A percentile compares a stretch with the other conserved stretches of the same genome.
Conservation (phyloP, 2,329 filamentous ascomycete species). For the Colletotrichum tropicale region DNA sequence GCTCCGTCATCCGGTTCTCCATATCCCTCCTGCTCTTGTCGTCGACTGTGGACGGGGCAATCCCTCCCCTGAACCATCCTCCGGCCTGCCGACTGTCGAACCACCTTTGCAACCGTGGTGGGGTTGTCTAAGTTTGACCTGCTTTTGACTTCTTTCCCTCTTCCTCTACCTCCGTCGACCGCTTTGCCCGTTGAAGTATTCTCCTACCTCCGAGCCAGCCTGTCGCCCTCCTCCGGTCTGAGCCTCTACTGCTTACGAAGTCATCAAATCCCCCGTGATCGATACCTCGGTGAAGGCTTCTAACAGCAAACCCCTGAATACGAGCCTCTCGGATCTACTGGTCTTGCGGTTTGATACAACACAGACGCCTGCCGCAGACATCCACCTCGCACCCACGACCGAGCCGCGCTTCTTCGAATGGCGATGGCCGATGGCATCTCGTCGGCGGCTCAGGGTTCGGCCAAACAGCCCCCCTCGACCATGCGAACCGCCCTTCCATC, state of each 20-base stretch:
- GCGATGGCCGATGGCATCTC: constrained; percentile 21
- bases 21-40: background rate
- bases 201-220: background rate
- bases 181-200: background rate
- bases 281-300: background rate
- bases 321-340: background rate
- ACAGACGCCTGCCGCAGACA: background rate
- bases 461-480: constrained; percentile 11
- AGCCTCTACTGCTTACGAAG: background rate
- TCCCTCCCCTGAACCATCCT: constrained; percentile 1
- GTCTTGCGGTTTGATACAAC: background rate
- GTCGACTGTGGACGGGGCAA: constrained; percentile 4
- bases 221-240: background rate
- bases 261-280: background rate
- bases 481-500: constrained; percentile 22
- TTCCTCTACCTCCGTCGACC: background rate
- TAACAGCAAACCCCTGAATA: background rate
- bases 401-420: constrained; percentile 14
- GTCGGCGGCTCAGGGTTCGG: constrained; percentile 13
- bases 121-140: constrained; percentile 13
- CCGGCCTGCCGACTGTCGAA: constrained; percentile 17
- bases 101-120: constrained; percentile 15
- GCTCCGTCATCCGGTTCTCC: constrained; percentile 12
- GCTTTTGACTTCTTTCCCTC: background rate
- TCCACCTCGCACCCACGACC: background rate